Percentiles rank a stretch among this genome's conserved stretches.
Conservation (phyloP, 2,329 filamentous ascomycete genomes). For the Pseudofabraea citricarpa region DNA sequence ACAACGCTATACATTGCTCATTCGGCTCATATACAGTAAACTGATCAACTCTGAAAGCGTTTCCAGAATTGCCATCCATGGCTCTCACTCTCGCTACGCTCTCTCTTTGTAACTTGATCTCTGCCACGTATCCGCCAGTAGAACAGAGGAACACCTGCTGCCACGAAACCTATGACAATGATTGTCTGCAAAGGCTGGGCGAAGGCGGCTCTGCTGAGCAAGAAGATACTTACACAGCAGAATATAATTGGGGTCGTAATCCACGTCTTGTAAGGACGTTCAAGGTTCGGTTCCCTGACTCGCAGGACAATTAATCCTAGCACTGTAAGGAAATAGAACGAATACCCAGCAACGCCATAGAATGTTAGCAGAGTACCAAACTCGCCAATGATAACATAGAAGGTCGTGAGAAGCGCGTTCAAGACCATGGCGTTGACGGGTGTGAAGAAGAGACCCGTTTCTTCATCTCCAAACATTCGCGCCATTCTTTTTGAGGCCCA, state of each 20-base stretch:
- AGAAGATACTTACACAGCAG: constrained; percentile 92
- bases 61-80: constrained; percentile 60
- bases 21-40: no score
- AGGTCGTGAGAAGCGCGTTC: constrained; percentile 67
- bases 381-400: constrained; percentile 82
- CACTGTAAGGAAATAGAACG: constrained; percentile 95
- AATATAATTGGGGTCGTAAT: constrained; percentile 97
- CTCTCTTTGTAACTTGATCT: constrained; percentile 43
- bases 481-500: constrained; percentile 56
- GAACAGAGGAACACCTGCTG: constrained; percentile 80
- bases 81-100: constrained; percentile 33
- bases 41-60: constrained; percentile 1
- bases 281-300: constrained; percentile 79
- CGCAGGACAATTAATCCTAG: constrained; percentile 87
- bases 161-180: constrained; percentile 79
- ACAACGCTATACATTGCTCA: no score
- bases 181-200: constrained; percentile 87
- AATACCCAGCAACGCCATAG: constrained; percentile 94
- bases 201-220: constrained; percentile 84
- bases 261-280: constrained; percentile 92
- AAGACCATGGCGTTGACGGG: constrained; percentile 88
- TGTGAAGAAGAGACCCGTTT: constrained; percentile 82
- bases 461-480: constrained; percentile 67
- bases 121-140: constrained; percentile 76
- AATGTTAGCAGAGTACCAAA: constrained; percentile 92